Evolutionary conservation across 208 protist genomes (phyloP).

Genomic region (Herpetomonas tarakana): DNA sequence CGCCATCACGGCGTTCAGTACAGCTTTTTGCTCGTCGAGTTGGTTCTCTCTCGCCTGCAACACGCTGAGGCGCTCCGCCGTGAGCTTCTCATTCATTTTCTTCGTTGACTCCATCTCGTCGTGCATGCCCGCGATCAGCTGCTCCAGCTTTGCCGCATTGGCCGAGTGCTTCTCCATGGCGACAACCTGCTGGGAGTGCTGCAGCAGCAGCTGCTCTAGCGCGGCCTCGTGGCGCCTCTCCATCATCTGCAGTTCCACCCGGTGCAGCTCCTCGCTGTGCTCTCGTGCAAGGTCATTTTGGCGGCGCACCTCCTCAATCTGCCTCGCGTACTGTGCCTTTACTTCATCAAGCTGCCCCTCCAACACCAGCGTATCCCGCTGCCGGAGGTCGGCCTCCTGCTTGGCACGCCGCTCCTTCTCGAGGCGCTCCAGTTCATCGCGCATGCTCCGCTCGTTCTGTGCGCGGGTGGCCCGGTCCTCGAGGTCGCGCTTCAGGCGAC

Average conservation of each 20-base stretch:
- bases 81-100: slow-evolving; percentile 64
- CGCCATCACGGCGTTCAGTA: slow-evolving; percentile 55
- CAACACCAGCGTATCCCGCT: slow-evolving; percentile 56
- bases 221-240: slow-evolving; percentile 67
- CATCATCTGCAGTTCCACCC: slow-evolving; percentile 55
- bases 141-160: slow-evolving; percentile 31
- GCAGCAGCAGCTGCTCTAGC: slow-evolving; percentile 41
- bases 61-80: slow-evolving; percentile 48
- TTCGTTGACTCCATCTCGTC: slow-evolving; percentile 63
- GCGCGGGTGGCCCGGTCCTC: slow-evolving; percentile 70
- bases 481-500: slow-evolving; percentile 65
- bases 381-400: slow-evolving; percentile 45
- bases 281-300: slow-evolving; percentile 62
- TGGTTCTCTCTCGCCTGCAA: slow-evolving; percentile 53
- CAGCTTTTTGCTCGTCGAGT: slow-evolving; percentile 48
- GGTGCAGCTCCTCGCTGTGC: slow-evolving; percentile 68
- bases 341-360: slow-evolving; percentile 71
- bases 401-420: slow-evolving; percentile 68
- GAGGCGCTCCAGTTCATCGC: slow-evolving; percentile 56
- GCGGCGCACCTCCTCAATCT: slow-evolving; percentile 70
- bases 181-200: slow-evolving; percentile 59
- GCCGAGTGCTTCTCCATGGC: slow-evolving; percentile 23
- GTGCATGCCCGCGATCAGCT: slow-evolving; percentile 56
- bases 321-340: slow-evolving; percentile 45
- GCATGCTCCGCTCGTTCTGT: slow-evolving; percentile 61